Base-by-base conservation (phyloP, 129 eudicot genomes). In the Logfia minima region DNA sequence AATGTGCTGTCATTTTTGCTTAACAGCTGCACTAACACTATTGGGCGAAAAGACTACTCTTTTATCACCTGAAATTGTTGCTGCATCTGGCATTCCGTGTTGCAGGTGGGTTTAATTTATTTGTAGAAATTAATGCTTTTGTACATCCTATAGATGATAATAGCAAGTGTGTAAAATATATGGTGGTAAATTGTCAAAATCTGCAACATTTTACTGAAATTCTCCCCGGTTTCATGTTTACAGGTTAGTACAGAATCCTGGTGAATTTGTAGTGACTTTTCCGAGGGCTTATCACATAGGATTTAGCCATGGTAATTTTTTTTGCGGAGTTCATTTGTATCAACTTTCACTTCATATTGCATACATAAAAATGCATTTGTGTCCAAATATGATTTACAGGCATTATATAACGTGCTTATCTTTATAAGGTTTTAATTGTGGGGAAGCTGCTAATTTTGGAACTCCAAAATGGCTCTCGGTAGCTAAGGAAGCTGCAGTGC, bases 261-360 rank as follows among this genome's bases (percentile, higher is more conserved):
- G 99, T 77, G 97, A 94, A 86, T 94, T 87, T 82, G 99, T 94
- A 51, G 97, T 91, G 81, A 91, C 99, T 56, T 94, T 94, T 77
- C 99, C 99, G 8, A 89, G 99, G 88, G 96, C 99, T 63, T 94
- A 94, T 74, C 99, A 94, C 85, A 84, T 94, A 77, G 99, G 99
- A 66, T 94, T 94, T 85, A 91, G 99, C 85, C 99, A 94, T 66
- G 99, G 99, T 94, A 94, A 80, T 73, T 80, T 52, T 66, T 80
- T 77, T 68, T 81, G 23, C 72, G 5, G 60, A 56, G 28, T 53
- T 65, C 74, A 56, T 72, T 35, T 19, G 4, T 52, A 35, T 64
- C 60, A 64, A 51, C 7, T 64, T 73, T 80, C 70, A 71, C 43
- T 62, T 70, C 6, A 5, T 58, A 58, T 28, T 28, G 48, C 58